Percentiles rank a stretch among this genome's conserved stretches.
Evolutionary conservation across 2,329 filamentous ascomycete genomes (phyloP).

Genomic region (Neopestalotiopsis rosae): DNA sequence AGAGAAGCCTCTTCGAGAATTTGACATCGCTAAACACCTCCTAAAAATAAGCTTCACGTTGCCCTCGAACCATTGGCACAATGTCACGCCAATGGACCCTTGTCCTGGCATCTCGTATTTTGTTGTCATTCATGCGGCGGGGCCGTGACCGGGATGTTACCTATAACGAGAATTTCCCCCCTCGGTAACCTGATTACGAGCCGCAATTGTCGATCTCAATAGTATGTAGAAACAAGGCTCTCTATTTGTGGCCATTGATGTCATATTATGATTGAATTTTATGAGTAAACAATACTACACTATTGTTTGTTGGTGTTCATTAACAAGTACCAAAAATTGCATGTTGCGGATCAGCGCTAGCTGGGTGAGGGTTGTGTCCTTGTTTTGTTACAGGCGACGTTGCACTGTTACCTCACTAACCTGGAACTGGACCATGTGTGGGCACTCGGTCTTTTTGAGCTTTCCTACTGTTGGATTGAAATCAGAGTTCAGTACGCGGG

Average conservation of each 20-base stretch:
- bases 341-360: no score
- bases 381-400: no score
- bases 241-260: not conserved
- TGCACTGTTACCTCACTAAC: no score
- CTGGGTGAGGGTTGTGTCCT: no score
- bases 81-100: not conserved
- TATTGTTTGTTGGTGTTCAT: not conserved
- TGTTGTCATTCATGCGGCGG: not conserved
- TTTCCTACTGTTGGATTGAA: no score
- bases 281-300: not conserved
- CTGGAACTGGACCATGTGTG: no score
- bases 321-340: no score
- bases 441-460: no score
- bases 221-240: not conserved
- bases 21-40: not conserved
- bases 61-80: not conserved
- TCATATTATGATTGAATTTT: not conserved
- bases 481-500: no score
- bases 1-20: no score
- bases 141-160: not conserved
- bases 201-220: not conserved
- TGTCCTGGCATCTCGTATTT: not conserved
- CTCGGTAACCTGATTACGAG: not conserved
- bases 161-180: not conserved
- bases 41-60: slow-evolving; percentile 1